These are phyloP conservation scores for Phytophthora aleatoria DNA, from an alignment of 352 stramenopile species.

Conservation along the genomic window DNA sequence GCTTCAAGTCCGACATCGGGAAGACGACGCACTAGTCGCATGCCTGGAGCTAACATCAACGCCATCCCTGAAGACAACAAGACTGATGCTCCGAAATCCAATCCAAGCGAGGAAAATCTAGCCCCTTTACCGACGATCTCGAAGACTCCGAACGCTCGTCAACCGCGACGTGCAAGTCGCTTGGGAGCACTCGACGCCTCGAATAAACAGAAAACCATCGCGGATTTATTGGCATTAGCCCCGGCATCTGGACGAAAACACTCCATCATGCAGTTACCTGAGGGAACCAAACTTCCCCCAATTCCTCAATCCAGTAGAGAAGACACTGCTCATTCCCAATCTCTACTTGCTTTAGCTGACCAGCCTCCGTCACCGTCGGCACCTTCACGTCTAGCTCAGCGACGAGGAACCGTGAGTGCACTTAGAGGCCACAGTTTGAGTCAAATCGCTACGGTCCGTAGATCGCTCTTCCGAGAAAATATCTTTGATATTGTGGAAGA, in stretches of 20 bases:
- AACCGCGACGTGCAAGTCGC: slow-evolving; percentile 23
- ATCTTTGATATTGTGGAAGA: slow-evolving; percentile 85
- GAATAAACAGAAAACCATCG: slow-evolving; percentile 21
- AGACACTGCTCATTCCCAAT: slow-evolving; percentile 2
- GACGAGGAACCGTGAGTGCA: slow-evolving; percentile 40
- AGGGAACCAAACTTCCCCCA: slow-evolving; percentile 19
- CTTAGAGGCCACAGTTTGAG: slow-evolving; percentile 45
- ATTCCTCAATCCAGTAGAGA: slow-evolving; percentile 25
- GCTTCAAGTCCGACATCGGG: slow-evolving; percentile 11
- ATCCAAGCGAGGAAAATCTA: slow-evolving; percentile 1
- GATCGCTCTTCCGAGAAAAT: slow-evolving; percentile 65
- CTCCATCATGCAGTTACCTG: slow-evolving; percentile 27
- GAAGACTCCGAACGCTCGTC: slow-evolving; percentile 25
- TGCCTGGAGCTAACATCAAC: slow-evolving; percentile 22
- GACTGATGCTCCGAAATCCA: slow-evolving; percentile 1
- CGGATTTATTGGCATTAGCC: slow-evolving; percentile 22
- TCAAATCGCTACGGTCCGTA: slow-evolving; percentile 32
- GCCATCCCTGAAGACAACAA: slow-evolving; percentile 33
- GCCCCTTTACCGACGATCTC: slow-evolving; percentile 5
- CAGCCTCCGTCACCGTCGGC: slow-evolving; percentile 11
- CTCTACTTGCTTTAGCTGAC: slow-evolving; percentile 15
- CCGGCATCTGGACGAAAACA: slow-evolving; percentile 8
- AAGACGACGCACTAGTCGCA: slow-evolving; percentile 29
- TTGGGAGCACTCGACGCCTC: slow-evolving; percentile 13
- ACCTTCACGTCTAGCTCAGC: slow-evolving; percentile 23